Percentiles rank a stretch among this genome's conserved stretches.
Evolutionary conservation across 2,329 filamentous ascomycete species (phyloP).

Genomic region (Geosmithia morbida): DNA sequence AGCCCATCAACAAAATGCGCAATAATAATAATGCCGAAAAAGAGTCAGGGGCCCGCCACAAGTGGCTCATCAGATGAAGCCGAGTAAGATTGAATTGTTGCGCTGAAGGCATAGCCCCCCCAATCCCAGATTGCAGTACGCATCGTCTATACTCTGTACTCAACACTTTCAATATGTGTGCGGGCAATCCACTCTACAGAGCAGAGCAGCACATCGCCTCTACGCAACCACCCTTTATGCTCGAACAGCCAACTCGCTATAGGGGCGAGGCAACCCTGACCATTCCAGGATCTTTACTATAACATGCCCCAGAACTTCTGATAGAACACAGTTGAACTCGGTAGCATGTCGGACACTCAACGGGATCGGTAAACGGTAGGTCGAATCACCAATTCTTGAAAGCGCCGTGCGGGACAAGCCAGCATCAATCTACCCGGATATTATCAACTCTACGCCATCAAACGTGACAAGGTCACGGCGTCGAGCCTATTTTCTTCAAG

Average conservation of each 20-base stretch:
- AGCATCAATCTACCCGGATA: conserved; percentile 39
- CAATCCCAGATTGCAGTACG: no score
- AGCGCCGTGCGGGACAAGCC: conserved; percentile 31
- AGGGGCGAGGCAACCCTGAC: no score
- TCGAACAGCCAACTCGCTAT: no score
- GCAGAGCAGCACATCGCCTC: no score
- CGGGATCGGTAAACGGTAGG: conserved; percentile 42
- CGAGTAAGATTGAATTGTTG: no score
- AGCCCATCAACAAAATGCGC: not conserved
- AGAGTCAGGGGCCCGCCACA: not conserved
- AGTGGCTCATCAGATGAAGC: no score
- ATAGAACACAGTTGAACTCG: not conserved
- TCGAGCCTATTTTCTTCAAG: conserved; percentile 40
- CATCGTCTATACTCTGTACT: no score
- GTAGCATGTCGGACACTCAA: conserved; percentile 44
- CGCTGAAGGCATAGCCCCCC: no score
- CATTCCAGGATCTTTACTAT: not conserved
- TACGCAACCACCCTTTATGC: no score
- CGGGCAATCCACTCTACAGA: no score
- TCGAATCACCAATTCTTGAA: conserved; percentile 51
- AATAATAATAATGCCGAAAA: not conserved
- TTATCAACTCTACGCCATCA: conserved; percentile 38
- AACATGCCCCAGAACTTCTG: conserved; percentile 16
- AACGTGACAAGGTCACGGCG: conserved; percentile 17
- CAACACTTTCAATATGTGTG: no score